Percentiles rank a stretch among this genome's conserved stretches.
These are phyloP conservation scores for Linaria vulgaris DNA, from an alignment of 257 asterid species.

Conservation along the genomic window DNA sequence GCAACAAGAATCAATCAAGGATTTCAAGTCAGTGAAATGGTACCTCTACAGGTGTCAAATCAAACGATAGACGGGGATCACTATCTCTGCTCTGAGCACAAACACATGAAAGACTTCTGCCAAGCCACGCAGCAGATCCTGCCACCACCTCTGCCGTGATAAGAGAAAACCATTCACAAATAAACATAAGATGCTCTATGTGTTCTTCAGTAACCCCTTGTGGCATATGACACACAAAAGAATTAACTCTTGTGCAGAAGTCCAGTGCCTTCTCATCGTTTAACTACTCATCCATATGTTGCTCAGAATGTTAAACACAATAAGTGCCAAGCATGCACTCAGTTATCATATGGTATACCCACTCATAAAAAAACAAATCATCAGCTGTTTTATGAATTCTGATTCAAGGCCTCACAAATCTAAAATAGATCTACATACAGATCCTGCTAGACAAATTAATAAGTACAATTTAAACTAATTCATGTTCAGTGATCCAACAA, in stretches of 20 bases:
- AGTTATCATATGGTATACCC: not conserved
- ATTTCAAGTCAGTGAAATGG: conserved; percentile 18
- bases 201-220: conserved; percentile 2
- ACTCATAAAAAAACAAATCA: not conserved
- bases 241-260: too few species aligned
- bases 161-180: conserved; percentile 34
- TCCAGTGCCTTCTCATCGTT: conserved; percentile 3
- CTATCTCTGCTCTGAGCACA: conserved; percentile 94
- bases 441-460: conserved; percentile 1
- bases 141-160: conserved; percentile 77
- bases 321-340: not conserved
- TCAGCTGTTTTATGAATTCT: not conserved
- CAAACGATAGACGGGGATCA: conserved; percentile 90
- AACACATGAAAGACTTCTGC: conserved; percentile 95
- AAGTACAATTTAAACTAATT: not conserved
- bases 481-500: not conserved
- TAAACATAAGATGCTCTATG: conserved; percentile 16
- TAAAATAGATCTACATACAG: not conserved
- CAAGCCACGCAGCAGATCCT: conserved; percentile 99
- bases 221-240: conserved; percentile 8
- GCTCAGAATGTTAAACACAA: not conserved
- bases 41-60: conserved; percentile 90
- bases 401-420: not conserved
- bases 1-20: not conserved
- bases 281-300: not conserved